Base-by-base conservation (phyloP, 139 green algal species). In the Pycnococcus provasolii region DNA sequence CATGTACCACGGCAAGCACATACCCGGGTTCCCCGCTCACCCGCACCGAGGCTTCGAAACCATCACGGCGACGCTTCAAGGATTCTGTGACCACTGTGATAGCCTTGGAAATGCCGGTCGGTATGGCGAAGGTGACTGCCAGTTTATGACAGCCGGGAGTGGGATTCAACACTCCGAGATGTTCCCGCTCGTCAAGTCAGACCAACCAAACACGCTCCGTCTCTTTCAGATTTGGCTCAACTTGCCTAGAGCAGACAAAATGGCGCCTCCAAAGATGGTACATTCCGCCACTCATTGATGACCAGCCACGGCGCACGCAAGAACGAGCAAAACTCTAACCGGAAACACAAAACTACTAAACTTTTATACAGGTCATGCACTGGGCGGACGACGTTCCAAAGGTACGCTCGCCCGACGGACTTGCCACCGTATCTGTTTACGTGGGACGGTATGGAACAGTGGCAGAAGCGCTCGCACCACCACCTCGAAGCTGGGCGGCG, bases 161-260 rank as follows among this genome's bases (percentile, higher is more conserved):
- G 71, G 71, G 1, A 68, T 77, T 6, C 11, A 70, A 9, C 71
- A 77, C 45, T 13, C 26, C 45, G 68, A 74, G 51, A 74, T 74
- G 68, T 72, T 72, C 43, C 66, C 66, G 26, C 26, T 65, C 37
- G 13, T 65, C 62, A 58, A 68, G 48, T 11, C 26, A 26, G 26
- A 26, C 26, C 26, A 26, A 26, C 26, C 26, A 26, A 26, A 26
- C 26, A 26, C 26, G 26, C 26, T 26, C 26, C 26, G 26, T 26
- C 58, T 67, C 26, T 76, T 81, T 52, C 76, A 81, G 71, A 73
- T 81, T 52, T 81, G 76, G 76, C 66, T 81, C 26, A 78, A 78
- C 66, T 51, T 81, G n/a, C 76, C 76, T 9, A 39, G 15, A 7
- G 61, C 60, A 57, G 52, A 64, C 41, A 75, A 78, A 39, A 75